These are phyloP conservation scores for Torrubiella hemipterigena DNA, from an alignment of 2,329 filamentous ascomycete genomes.

Conservation along the genomic window DNA sequence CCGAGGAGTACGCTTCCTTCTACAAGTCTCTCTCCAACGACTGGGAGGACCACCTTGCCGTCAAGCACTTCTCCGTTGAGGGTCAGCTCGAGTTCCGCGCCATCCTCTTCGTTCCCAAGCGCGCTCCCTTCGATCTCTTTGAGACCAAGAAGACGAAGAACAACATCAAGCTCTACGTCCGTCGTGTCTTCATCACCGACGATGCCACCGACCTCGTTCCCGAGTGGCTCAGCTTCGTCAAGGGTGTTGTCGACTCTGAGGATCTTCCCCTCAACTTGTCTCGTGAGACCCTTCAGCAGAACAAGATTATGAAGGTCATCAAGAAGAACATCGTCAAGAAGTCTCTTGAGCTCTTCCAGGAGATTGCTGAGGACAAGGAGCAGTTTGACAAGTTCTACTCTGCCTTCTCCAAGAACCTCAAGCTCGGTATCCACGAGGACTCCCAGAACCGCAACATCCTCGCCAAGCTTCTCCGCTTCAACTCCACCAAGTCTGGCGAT, in stretches of 20 bases:
- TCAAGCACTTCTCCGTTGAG: conserved; percentile 99
- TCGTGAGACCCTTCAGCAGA: conserved; percentile 99
- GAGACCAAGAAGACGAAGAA: conserved; percentile 99
- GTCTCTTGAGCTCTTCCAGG: conserved; percentile 96
- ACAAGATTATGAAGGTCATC: conserved; percentile 99
- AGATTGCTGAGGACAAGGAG: conserved; percentile 99
- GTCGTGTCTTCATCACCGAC: conserved; percentile 99
- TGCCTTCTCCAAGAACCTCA: conserved; percentile 99
- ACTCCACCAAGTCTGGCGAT: conserved; percentile 97
- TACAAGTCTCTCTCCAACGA: conserved; percentile 99
- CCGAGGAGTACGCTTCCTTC: conserved; percentile 97
- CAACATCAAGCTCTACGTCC: conserved; percentile 99
- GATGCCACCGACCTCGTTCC: conserved; percentile 98
- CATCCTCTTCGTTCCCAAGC: conserved; percentile 99
- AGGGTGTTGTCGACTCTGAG: conserved; percentile 99
- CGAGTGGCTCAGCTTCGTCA: conserved; percentile 98
- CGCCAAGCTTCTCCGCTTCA: conserved; percentile 97
- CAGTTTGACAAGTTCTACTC: conserved; percentile 99
- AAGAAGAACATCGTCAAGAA: conserved; percentile 99
- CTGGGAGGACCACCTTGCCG: conserved; percentile 98
- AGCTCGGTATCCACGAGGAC: conserved; percentile 99
- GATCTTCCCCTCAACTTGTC: conserved; percentile 98
- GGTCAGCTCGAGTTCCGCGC: conserved; percentile 99
- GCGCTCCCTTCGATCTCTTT: conserved; percentile 97
- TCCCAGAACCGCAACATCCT: conserved; percentile 87